Evolutionary conservation across 2,329 filamentous ascomycete species (phyloP).

Genomic region (Hymenoscyphus scutula): DNA sequence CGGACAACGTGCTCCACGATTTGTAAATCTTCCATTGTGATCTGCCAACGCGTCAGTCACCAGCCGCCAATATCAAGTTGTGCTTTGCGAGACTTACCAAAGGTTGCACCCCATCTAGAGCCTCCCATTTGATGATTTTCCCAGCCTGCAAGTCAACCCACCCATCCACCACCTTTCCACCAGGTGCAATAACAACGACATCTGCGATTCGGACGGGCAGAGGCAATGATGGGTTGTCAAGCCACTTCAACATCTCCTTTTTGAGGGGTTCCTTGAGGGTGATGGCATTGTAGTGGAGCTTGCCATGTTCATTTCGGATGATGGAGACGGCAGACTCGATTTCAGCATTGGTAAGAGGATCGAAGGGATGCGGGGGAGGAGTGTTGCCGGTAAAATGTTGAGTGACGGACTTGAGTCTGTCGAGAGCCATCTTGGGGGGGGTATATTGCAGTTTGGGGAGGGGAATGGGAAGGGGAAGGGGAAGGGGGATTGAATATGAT

Average conservation of each 20-base stretch:
- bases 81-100: conserved; percentile 55
- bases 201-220: conserved; percentile 74
- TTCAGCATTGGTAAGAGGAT: conserved; percentile 70
- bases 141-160: conserved; percentile 68
- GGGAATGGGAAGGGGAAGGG: neutral
- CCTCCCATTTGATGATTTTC: conserved; percentile 71
- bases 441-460: neutral
- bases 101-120: conserved; percentile 75
- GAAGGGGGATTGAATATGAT: neutral
- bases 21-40: conserved; percentile 87
- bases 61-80: neutral
- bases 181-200: conserved; percentile 75
- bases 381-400: conserved; percentile 56
- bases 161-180: conserved; percentile 79
- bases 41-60: conserved; percentile 45
- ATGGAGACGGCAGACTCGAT: conserved; percentile 69
- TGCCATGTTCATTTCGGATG: conserved; percentile 66
- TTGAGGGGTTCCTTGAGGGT: conserved; percentile 84
- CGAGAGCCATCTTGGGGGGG: conserved; percentile 52
- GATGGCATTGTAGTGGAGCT: conserved; percentile 82
- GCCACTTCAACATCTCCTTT: conserved; percentile 76
- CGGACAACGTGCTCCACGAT: conserved; percentile 74
- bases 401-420: conserved; percentile 62
- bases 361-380: conserved; percentile 67
- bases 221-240: conserved; percentile 61